These are phyloP conservation scores for Pleurotus ostreatus DNA, from an alignment of 768 basidiomycete genomes.

Conservation along the genomic window DNA sequence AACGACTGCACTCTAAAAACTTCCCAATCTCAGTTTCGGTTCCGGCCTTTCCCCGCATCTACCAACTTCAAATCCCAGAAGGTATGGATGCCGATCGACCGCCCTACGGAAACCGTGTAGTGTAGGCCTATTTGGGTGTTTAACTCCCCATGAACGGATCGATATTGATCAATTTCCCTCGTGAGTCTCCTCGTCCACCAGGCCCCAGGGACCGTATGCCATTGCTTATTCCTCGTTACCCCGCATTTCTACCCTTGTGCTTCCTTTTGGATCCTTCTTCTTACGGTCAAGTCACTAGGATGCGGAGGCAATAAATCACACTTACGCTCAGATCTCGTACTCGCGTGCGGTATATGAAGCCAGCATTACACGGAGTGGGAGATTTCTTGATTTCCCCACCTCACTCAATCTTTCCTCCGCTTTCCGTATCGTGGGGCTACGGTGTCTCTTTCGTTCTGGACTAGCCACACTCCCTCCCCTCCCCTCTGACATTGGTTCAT, in stretches of 20 bases:
- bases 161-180: conserved; percentile 2
- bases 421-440: background rate
- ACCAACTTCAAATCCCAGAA: background rate
- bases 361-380: conserved; percentile 7
- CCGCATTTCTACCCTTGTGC: conserved; percentile 7
- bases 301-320: conserved; percentile 2
- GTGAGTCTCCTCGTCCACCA: background rate
- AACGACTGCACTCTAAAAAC: background rate
- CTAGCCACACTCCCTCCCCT: background rate
- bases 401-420: background rate
- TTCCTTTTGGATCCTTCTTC: conserved; percentile 6
- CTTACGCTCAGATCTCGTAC: background rate
- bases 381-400: conserved; percentile 2
- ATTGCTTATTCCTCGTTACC: conserved; percentile 10
- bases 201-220: conserved; percentile 1
- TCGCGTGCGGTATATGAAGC: conserved; percentile 7
- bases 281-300: conserved; percentile 5
- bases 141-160: conserved; percentile 7
- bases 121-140: background rate
- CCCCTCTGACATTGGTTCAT: background rate
- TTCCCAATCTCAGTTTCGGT: background rate
- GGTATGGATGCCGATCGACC: background rate
- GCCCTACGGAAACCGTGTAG: background rate
- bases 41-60: conserved; percentile 5
- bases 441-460: background rate